Conservation (phyloP, 768 basidiomycete species). For the Trichaptum fuscoviolaceum region DNA sequence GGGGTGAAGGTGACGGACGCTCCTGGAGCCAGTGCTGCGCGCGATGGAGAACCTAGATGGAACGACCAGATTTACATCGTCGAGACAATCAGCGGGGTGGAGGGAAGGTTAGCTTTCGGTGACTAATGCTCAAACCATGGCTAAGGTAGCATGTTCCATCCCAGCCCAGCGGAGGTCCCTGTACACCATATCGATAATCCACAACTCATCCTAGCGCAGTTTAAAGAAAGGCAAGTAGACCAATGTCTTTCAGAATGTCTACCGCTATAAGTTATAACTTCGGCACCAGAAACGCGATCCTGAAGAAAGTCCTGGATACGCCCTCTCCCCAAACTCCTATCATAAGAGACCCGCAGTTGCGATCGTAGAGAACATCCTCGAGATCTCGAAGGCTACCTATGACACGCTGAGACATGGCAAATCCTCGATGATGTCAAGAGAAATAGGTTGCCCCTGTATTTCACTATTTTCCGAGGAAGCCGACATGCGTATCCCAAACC, state of each 20-base stretch:
- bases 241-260: not conserved
- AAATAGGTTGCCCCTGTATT: not conserved
- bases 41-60: conserved; percentile 36
- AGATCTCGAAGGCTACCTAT: not conserved
- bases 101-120: conserved; percentile 40
- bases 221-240: conserved; percentile 55
- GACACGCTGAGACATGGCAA: too few relatives aligned
- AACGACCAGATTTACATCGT: conserved; percentile 74
- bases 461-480: not conserved
- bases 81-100: conserved; percentile 49
- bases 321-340: not conserved
- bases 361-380: not conserved
- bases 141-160: not conserved
- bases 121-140: not conserved
- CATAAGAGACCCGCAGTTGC: not conserved
- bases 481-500: not conserved
- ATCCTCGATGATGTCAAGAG: not conserved
- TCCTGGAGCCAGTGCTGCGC: conserved; percentile 59
- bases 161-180: conserved; percentile 16
- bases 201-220: conserved; percentile 49
- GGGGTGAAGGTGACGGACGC: conserved; percentile 66
- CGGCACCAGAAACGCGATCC: not conserved
- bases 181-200: conserved; percentile 39
- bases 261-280: not conserved
- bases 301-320: not conserved